A percentile compares a stretch with the other conserved stretches of the same genome.
phyloP scores from a whole-genome alignment of 2,329 filamentous ascomycete genomes.

The Fusarium subglutinans region DNA sequence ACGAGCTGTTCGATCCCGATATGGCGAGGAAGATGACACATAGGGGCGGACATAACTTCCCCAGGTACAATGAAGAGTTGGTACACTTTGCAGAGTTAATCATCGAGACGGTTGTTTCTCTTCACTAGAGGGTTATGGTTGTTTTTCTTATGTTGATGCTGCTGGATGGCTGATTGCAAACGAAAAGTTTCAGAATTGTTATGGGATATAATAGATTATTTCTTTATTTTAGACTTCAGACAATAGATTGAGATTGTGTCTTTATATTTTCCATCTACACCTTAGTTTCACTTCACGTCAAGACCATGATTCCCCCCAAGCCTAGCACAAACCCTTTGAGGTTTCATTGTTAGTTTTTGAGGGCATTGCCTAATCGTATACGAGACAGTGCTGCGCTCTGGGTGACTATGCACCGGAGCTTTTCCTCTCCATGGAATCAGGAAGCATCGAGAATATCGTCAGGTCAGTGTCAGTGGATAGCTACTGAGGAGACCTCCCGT shows the following conservation, averaged over 20 bases:
- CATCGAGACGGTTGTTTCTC: background rate
- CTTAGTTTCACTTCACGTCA: background rate
- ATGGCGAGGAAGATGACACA: background rate
- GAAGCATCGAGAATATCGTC: background rate
- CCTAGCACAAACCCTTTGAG: background rate
- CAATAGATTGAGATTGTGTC: background rate
- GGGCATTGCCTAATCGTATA: background rate
- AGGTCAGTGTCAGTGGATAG: background rate
- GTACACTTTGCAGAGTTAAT: background rate
- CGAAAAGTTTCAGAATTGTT: background rate
- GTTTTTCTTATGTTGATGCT: background rate
- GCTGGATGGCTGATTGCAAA: background rate
- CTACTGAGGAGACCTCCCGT: background rate
- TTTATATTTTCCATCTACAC: background rate
- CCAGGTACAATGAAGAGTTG: background rate
- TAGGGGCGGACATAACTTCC: background rate
- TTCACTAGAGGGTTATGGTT: background rate
- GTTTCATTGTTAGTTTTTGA: background rate
- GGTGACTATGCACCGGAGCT: background rate
- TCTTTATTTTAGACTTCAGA: background rate
- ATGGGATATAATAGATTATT: background rate
- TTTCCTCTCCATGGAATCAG: background rate
- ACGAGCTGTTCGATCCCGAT: background rate
- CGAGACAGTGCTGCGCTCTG: rapidly evolving
- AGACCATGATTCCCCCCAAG: background rate